A percentile compares a stretch with the other conserved stretches of the same genome.
phyloP scores from a whole-genome alignment of 78 protist species.

The Dictyostelium firmibasis region DNA sequence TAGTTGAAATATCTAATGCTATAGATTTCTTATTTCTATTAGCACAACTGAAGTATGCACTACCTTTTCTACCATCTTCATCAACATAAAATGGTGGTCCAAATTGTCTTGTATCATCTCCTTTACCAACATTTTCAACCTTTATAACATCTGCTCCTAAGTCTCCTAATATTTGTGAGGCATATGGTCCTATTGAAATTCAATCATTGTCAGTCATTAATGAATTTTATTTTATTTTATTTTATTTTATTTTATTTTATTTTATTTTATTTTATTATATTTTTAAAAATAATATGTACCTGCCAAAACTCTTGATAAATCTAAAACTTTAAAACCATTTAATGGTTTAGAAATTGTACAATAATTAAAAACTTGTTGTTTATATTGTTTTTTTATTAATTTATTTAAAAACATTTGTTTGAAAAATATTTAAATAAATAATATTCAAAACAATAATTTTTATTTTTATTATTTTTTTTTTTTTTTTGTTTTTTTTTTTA shows the following conservation, averaged over 20 bases:
- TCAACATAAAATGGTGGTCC: conserved; percentile 78
- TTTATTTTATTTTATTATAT: too few relatives aligned
- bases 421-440: neutral
- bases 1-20: conserved; percentile 34
- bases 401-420: neutral
- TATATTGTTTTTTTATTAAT: neutral
- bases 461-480: too few relatives aligned
- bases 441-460: too few relatives aligned
- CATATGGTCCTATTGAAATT: too few relatives aligned
- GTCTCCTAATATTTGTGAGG: conserved; percentile 65
- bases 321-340: conserved; percentile 46
- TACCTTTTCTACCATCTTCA: conserved; percentile 22
- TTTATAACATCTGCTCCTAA: conserved; percentile 83
- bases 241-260: too few relatives aligned
- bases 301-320: conserved; percentile 53
- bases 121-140: conserved; percentile 50
- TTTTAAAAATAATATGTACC: too few relatives aligned
- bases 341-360: conserved; percentile 31
- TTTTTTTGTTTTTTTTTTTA: too few relatives aligned
- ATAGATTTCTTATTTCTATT: conserved; percentile 79
- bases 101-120: conserved; percentile 82
- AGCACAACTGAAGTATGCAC: conserved; percentile 67
- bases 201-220: too few relatives aligned
- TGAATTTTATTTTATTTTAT: too few relatives aligned
- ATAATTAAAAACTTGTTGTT: neutral